A percentile compares a stretch with the other conserved stretches of the same genome.
Conservation (phyloP, 805 yeast genomes). For the Lipomyces oligophaga region DNA sequence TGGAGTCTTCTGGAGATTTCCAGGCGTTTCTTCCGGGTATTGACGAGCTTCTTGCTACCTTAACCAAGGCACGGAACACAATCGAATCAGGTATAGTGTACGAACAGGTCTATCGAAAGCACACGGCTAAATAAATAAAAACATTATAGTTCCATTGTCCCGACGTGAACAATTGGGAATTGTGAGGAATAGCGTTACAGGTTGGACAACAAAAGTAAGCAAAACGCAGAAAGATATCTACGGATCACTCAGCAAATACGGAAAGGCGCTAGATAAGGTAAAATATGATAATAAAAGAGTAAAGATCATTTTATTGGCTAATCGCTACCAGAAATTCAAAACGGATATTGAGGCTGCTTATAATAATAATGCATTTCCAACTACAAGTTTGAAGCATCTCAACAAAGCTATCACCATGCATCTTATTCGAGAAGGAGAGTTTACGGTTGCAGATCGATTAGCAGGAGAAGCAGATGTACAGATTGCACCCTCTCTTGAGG, state of each 20-base stretch:
- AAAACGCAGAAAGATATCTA: slow-evolving; percentile 34
- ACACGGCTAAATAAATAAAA: neutral
- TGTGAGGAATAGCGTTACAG: slow-evolving; percentile 11
- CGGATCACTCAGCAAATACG: slow-evolving; percentile 33
- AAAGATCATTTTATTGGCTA: neutral
- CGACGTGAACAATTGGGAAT: slow-evolving; percentile 20
- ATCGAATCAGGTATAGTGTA: slow-evolving; percentile 28
- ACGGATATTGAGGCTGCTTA: slow-evolving; percentile 20
- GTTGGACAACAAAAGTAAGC: slow-evolving; percentile 27
- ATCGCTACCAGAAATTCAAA: slow-evolving; percentile 17
- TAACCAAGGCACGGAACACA: slow-evolving; percentile 32
- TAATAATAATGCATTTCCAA: slow-evolving; percentile 23
- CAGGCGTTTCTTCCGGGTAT: slow-evolving; percentile 36
- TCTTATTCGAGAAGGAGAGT: slow-evolving; percentile 47
- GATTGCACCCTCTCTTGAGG: slow-evolving; percentile 36
- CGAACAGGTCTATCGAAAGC: neutral
- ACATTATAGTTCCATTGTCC: slow-evolving; percentile 18
- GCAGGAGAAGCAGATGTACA: slow-evolving; percentile 33
- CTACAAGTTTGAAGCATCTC: slow-evolving; percentile 33
- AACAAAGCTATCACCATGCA: slow-evolving; percentile 47
- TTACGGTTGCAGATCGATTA: slow-evolving; percentile 38
- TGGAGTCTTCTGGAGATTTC: slow-evolving; percentile 36
- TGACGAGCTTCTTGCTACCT: slow-evolving; percentile 31
- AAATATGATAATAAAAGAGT: slow-evolving; percentile 14
- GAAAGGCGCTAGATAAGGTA: slow-evolving; percentile 37